Base-by-base conservation (phyloP, 345 rosid species). In the Gossypium sturtianum region DNA sequence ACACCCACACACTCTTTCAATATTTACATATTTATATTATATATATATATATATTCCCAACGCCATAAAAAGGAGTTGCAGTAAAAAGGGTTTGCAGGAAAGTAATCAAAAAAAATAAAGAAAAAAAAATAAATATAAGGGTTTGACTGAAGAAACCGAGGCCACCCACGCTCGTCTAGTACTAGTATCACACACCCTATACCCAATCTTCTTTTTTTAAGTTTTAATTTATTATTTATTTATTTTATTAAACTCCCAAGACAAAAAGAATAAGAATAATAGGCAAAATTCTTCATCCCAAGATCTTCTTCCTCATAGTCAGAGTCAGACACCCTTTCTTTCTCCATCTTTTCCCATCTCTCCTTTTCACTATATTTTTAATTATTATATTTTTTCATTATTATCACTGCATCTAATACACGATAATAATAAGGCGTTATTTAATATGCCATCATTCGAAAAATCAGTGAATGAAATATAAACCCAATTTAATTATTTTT, bases 111-210 rank as follows among this genome's bases (percentile, higher is more conserved):
- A 70, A 77, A 66, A 61, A 70, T 58, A 47, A 71, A 77, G 52
- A 2, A 23, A 70, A 72, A 47, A 73, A 77, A 34, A 34, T 34
- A 34, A 34, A 34, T 34, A 5, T 34, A 4, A 34, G 41, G 84
- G 84, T 86, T 87, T 84, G 87, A 87, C 87, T 77, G 52, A 77
- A 74, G 78, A 76, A 80, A 79, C 63, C 77, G 73, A 85, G 74
- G 83, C 68, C 82, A 78, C 72, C 68, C 82, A 78, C 72, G 13
- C 62, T 52, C 70, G 60, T 58, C 70, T 76, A 74, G 51, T 64
- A 66, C 74, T 13, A 51, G 63, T 74, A 74, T 80, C 66, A 41
- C 63, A 59, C 61, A 62, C 66, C 58, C 72, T 20, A 17, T 72
- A 56, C 41, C 41, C 41, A 34, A 34, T 69, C 45, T 27, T 54